phyloP scores from a whole-genome alignment of 169 alveolate species.

The Toxoplasma gondii region DNA sequence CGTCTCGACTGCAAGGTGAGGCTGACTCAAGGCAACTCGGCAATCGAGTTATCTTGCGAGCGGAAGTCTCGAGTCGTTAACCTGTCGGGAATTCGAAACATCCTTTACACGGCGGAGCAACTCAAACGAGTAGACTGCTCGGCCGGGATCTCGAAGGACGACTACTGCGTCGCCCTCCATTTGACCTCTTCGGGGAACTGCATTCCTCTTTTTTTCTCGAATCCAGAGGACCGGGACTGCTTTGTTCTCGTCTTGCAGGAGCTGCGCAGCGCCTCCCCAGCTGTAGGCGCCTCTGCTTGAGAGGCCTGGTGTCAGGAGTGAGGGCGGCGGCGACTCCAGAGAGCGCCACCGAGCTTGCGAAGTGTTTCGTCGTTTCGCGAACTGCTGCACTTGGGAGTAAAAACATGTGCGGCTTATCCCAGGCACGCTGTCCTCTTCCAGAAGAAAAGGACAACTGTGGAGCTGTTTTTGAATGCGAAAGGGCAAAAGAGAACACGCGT shows the following conservation, averaged over 20 bases:
- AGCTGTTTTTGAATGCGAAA: no score
- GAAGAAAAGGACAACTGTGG: no score
- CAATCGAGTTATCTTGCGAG: constrained; percentile 44
- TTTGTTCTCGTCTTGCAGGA: constrained; percentile 15
- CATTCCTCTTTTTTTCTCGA: constrained; percentile 57
- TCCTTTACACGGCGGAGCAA: constrained; percentile 47
- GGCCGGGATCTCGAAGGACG: constrained; percentile 52
- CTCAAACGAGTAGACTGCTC: constrained; percentile 58
- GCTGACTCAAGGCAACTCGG: constrained; percentile 8
- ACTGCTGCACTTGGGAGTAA: no score
- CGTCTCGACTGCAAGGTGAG: constrained; percentile 59
- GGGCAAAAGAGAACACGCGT: no score
- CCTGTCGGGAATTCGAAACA: background rate
- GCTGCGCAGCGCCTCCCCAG: background rate
- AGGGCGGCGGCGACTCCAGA: no score
- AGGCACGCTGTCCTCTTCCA: no score
- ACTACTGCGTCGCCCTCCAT: constrained; percentile 58
- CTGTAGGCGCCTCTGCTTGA: background rate
- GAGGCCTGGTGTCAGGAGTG: no score
- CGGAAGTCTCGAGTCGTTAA: constrained; percentile 35
- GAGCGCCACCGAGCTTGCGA: no score
- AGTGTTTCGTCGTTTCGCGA: no score
- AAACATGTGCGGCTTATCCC: no score
- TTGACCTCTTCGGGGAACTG: constrained; percentile 48
- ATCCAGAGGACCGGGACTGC: constrained; percentile 21